Evolutionary conservation across 108 stramenopile genomes (phyloP), one percentile per base, ranked within the genome.

Genomic region (Hondaea fermentalgiana): DNA sequence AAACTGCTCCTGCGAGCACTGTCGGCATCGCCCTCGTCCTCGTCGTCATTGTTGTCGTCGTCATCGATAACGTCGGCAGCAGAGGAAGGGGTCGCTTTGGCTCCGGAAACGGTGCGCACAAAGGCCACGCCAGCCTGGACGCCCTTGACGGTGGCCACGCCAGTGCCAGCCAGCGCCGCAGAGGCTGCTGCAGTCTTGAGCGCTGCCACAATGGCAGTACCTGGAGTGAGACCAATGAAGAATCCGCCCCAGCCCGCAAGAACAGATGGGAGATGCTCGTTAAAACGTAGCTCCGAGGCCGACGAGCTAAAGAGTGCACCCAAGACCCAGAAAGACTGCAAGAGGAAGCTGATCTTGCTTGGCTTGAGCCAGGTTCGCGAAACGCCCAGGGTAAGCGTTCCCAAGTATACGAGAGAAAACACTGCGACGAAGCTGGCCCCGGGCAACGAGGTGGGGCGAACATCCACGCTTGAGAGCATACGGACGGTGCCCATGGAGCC

Each of bases 241-340:
- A 83, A 83, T 1, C 49, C 45, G 25, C 76, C 76, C 76, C 76
- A 83, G 45, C 76, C 76, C n/a, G 76, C 76, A 23, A 83, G 76
- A 6, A 83, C 76, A 16, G 76, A 83, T 12, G 76, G 76, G 49
- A 83, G 51, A 53, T 53, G n/a, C 28, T 47, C 76, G n/a, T 83
- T 83, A 4, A 83, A 53, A 23, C 51, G 49, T 16, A 83, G 45
- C 45, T 83, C 76, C 45, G 45, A n/a, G 25, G 49, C 76, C n/a
- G 76, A 47, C 10, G 76, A 53, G 76, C 76, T 83, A 45, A 83
- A 83, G 45, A 83, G 51, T 1, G 76, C 76, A 23, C 45, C 51
- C 45, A 83, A 16, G 49, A 83, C 76, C 76, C 76, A 83, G 51
- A 83, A 17, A 23, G 49, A 53, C 76, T 83, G 76, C 76, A 83